Conservation (phyloP, 345 rosid genomes). For the Gossypium stocksii region DNA sequence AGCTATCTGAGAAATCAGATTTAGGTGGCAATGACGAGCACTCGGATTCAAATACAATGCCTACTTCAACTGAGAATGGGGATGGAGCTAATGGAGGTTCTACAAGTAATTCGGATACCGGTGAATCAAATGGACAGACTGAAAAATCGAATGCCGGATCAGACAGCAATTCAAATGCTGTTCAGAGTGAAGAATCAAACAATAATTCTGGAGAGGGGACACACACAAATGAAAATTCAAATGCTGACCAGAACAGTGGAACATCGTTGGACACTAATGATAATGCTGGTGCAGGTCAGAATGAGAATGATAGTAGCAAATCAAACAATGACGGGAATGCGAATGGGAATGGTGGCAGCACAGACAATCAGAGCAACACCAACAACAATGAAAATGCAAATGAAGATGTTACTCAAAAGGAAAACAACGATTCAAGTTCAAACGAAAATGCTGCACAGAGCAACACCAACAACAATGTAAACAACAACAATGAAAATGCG, state of each 20-base stretch:
- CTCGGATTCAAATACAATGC: slow-evolving; percentile 26
- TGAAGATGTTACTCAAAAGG: slow-evolving; percentile 8
- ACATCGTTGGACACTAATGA: slow-evolving; percentile 21
- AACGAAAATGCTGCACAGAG: slow-evolving; percentile 3
- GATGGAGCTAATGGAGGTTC: slow-evolving; percentile 32
- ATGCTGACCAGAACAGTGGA: slow-evolving; percentile 13
- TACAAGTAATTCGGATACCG: slow-evolving; percentile 23
- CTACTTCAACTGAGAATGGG: slow-evolving; percentile 26
- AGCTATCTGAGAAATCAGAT: slow-evolving; percentile 35
- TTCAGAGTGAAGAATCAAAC: slow-evolving; percentile 9
- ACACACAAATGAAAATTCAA: slow-evolving; percentile 21
- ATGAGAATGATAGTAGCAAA: neutral
- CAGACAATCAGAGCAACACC: neutral
- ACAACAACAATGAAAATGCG: neutral
- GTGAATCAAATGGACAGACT: slow-evolving; percentile 23
- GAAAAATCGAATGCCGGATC: slow-evolving; percentile 8
- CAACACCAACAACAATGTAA: neutral
- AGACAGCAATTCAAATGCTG: slow-evolving; percentile 2
- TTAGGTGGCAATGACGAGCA: slow-evolving; percentile 29
- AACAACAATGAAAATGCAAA: slow-evolving; percentile 8
- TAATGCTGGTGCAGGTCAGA: slow-evolving; percentile 18
- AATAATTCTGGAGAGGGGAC: slow-evolving; percentile 25
- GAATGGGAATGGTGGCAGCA: neutral
- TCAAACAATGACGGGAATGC: slow-evolving; percentile 1
- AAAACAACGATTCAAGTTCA: neutral